Conservation (phyloP, 495 filamentous ascomycete genomes). For the Annulohypoxylon maeteangense region DNA sequence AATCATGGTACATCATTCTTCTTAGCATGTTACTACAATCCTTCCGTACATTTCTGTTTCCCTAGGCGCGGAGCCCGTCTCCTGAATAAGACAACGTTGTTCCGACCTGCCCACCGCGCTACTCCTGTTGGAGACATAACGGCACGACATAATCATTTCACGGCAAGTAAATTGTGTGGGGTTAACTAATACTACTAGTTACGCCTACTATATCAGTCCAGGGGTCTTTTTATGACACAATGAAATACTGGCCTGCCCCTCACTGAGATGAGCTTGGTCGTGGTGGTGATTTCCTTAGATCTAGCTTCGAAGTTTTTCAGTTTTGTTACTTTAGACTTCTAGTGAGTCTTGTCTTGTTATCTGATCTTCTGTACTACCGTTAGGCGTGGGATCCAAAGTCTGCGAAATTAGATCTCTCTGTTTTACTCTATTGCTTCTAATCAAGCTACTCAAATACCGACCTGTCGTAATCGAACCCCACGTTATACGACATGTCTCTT, state of each 20-base stretch:
- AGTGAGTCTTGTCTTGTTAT: constrained; percentile 5
- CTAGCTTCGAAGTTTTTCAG: constrained; percentile 6
- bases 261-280: constrained; percentile 18
- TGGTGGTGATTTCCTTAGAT: constrained; percentile 17
- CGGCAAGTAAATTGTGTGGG: constrained; percentile 42
- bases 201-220: constrained; percentile 27
- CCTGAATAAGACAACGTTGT: constrained; percentile 26
- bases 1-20: constrained; percentile 6
- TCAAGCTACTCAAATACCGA: constrained; percentile 10
- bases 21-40: constrained; percentile 26
- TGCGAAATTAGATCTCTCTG: neutral
- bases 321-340: constrained; percentile 17
- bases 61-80: constrained; percentile 22
- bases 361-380: constrained; percentile 3
- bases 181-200: constrained; percentile 18
- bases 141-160: constrained; percentile 29
- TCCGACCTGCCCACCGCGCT: constrained; percentile 35
- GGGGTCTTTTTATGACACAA: constrained; percentile 26
- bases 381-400: constrained; percentile 6
- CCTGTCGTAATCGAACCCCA: constrained; percentile 16
- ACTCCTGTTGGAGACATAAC: constrained; percentile 37
- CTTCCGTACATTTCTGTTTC: constrained; percentile 18
- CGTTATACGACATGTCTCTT: constrained; percentile 52
- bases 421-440: neutral
- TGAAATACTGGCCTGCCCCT: constrained; percentile 32